phyloP scores from a whole-genome alignment of 495 filamentous ascomycete genomes.

The Pseudoneurospora amorphoporcata region DNA sequence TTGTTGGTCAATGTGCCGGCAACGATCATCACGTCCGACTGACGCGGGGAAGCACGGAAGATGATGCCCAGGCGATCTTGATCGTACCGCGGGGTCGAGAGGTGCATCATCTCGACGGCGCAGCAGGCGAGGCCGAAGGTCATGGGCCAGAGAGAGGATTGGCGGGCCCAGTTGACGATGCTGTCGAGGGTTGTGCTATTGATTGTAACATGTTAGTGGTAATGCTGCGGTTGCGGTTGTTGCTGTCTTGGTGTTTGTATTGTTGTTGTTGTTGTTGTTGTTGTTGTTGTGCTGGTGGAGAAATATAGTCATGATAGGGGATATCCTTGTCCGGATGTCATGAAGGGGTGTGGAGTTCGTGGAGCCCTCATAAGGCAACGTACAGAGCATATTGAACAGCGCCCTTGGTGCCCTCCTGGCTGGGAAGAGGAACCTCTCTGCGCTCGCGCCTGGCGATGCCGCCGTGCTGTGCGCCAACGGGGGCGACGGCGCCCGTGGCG shows the following conservation, averaged over 20 bases:
- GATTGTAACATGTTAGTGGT: constrained; percentile 4
- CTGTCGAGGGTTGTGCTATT: constrained; percentile 79
- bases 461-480: constrained; percentile 26
- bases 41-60: constrained; percentile 88
- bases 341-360: background rate
- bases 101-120: constrained; percentile 97
- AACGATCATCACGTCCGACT: constrained; percentile 97
- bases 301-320: background rate
- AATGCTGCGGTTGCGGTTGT: background rate
- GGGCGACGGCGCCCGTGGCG: constrained; percentile 34
- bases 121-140: constrained; percentile 96
- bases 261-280: background rate
- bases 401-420: constrained; percentile 89
- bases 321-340: background rate
- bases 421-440: constrained; percentile 74
- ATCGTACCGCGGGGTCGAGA: constrained; percentile 91
- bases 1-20: constrained; percentile 95
- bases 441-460: constrained; percentile 31
- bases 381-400: constrained; percentile 96
- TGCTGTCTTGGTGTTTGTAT: background rate
- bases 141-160: constrained; percentile 93
- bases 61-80: constrained; percentile 95
- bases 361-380: constrained; percentile 24
- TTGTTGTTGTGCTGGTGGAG: background rate
- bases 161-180: constrained; percentile 89